phyloP scores from a whole-genome alignment of 306 rosid species.

The Vigna reflexopilosa region DNA sequence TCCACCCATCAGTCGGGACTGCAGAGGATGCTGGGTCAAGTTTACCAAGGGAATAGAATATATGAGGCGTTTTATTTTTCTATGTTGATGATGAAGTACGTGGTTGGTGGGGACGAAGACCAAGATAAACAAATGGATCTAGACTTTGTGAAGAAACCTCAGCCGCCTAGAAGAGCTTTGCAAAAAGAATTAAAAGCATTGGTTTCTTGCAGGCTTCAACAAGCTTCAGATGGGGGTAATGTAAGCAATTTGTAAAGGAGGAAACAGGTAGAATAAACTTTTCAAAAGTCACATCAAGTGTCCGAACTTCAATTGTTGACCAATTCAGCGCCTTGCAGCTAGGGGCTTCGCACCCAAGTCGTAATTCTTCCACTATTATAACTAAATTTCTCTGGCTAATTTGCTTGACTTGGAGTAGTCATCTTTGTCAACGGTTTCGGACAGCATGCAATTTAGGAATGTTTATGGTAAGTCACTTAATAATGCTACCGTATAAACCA shows the following conservation, averaged over 20 bases:
- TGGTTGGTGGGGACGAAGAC: background rate
- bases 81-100: background rate
- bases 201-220: conserved; percentile 37
- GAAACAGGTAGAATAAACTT: background rate
- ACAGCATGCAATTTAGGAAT: conserved; percentile 1
- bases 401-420: conserved; percentile 39
- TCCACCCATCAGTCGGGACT: conserved; percentile 49
- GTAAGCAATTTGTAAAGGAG: conserved; percentile 15
- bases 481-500: background rate
- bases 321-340: background rate
- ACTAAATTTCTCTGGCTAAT: conserved; percentile 20
- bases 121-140: conserved; percentile 13
- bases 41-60: background rate
- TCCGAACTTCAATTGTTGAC: conserved; percentile 26
- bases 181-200: conserved; percentile 13
- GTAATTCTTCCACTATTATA: background rate
- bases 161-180: conserved; percentile 25
- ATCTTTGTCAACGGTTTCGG: conserved; percentile 14
- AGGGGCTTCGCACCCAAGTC: background rate
- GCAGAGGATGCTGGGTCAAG: conserved; percentile 35
- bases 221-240: conserved; percentile 19
- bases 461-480: background rate
- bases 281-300: conserved; percentile 13
- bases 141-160: conserved; percentile 33
- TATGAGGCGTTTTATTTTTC: background rate